phyloP scores from a whole-genome alignment of 2,329 filamentous ascomycete species.

The Trichoderma koningiopsis region DNA sequence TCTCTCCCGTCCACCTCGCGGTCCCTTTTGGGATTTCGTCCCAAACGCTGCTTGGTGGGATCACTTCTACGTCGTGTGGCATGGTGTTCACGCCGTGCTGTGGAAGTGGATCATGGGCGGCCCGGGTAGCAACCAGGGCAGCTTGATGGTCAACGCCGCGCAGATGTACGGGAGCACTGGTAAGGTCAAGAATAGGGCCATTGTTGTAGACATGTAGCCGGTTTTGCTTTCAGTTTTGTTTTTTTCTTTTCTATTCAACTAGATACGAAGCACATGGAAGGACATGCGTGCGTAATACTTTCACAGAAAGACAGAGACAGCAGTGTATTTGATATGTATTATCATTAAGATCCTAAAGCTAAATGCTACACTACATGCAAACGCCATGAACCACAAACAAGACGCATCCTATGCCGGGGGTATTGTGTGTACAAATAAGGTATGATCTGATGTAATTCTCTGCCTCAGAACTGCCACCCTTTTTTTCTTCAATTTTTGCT shows the following conservation, averaged over 20 bases:
- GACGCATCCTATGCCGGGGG: not conserved
- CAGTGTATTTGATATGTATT: not conserved
- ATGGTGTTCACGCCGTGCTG: slow-evolving; percentile 51
- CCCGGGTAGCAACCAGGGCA: slow-evolving; percentile 51
- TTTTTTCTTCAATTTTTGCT: not conserved
- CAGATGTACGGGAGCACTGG: slow-evolving; percentile 59
- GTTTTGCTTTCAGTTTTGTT: not conserved
- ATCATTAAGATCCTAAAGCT: not conserved
- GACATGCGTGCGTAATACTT: not conserved
- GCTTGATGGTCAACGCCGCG: slow-evolving; percentile 59
- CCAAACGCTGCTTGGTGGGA: slow-evolving; percentile 52
- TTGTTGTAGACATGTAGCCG: slow-evolving; percentile 40
- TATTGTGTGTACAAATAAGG: slow-evolving; percentile 17
- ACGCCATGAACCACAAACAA: not conserved
- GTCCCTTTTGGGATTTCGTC: slow-evolving; percentile 49
- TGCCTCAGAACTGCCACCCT: not conserved
- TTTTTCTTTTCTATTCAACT: not conserved
- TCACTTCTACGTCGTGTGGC: slow-evolving; percentile 46
- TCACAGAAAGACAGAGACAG: not conserved
- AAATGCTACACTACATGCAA: not conserved
- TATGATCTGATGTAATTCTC: not conserved
- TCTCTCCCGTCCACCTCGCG: slow-evolving; percentile 47
- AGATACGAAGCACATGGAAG: not conserved
- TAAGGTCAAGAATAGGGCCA: slow-evolving; percentile 46
- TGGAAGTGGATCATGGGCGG: slow-evolving; percentile 62